phyloP scores from a whole-genome alignment of 1,139 yeast species.

The Kodamaea derodonti region DNA sequence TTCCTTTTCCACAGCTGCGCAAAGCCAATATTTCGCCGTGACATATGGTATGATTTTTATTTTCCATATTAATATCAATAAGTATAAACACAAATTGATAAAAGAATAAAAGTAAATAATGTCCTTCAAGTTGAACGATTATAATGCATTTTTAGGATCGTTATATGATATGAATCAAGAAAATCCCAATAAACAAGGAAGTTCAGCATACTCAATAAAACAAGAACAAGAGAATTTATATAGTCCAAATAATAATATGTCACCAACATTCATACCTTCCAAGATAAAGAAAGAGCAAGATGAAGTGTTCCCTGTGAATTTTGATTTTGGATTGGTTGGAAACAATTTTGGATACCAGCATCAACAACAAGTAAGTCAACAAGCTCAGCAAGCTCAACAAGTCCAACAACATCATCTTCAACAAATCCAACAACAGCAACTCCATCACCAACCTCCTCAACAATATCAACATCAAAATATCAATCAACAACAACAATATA shows the following conservation, averaged over 20 bases:
- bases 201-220: constrained; percentile 1
- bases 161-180: constrained; percentile 21
- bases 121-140: constrained; percentile 32
- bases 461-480: neutral
- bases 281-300: neutral
- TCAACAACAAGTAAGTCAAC: constrained; percentile 2
- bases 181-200: constrained; percentile 3
- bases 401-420: neutral
- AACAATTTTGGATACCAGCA: constrained; percentile 4
- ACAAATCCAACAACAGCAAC: neutral
- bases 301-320: constrained; percentile 24
- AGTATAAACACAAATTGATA: neutral
- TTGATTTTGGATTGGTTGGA: constrained; percentile 27
- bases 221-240: constrained; percentile 3
- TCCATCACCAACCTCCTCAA: neutral
- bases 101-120: constrained; percentile 9
- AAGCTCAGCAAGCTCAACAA: constrained; percentile 1
- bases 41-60: constrained; percentile 1
- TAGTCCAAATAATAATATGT: neutral
- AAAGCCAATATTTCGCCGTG: neutral
- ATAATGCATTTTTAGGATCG: constrained; percentile 28
- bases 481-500: neutral
- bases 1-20: no score
- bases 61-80: neutral
- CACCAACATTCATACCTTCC: constrained; percentile 1